A percentile compares a stretch with the other conserved stretches of the same genome.
These are phyloP conservation scores for Neonectria sp. DNA, from an alignment of 2,329 filamentous ascomycete genomes.

Conservation along the genomic window DNA sequence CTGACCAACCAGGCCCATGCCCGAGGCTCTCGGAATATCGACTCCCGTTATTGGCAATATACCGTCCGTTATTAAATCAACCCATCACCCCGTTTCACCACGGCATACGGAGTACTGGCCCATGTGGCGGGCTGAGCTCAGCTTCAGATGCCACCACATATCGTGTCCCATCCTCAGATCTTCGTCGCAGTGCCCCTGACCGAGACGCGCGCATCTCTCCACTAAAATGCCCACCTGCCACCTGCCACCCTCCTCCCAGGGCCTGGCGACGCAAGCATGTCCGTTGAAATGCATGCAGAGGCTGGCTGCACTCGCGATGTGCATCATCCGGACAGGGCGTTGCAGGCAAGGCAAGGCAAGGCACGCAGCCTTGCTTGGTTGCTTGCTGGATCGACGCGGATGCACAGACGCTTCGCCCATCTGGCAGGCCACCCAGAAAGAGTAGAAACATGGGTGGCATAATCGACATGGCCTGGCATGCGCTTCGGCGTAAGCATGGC, in stretches of 20 bases:
- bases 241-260: conserved; percentile 3
- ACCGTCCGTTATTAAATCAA: conserved; percentile 5
- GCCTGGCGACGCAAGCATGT: conserved; percentile 13
- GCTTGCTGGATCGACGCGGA: conserved; percentile 21
- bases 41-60: conserved; percentile 11
- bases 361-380: conserved; percentile 16
- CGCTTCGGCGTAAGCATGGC: conserved; percentile 5
- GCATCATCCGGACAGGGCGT: conserved; percentile 36
- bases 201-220: conserved; percentile 26
- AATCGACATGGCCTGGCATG: conserved; percentile 24
- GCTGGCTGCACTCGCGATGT: conserved; percentile 42
- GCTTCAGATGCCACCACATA: conserved; percentile 24
- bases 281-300: conserved; percentile 36
- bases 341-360: conserved; percentile 14
- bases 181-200: conserved; percentile 22
- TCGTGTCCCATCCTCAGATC: conserved; percentile 8
- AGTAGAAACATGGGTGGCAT: conserved; percentile 23
- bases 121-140: conserved; percentile 9
- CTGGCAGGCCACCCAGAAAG: background rate
- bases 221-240: conserved; percentile 19
- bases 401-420: conserved; percentile 22
- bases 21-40: conserved; percentile 3
- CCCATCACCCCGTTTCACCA: background rate
- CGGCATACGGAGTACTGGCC: background rate
- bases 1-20: background rate